These are phyloP conservation scores for Candida anutae DNA, from an alignment of 1,139 yeast species.

Conservation along the genomic window DNA sequence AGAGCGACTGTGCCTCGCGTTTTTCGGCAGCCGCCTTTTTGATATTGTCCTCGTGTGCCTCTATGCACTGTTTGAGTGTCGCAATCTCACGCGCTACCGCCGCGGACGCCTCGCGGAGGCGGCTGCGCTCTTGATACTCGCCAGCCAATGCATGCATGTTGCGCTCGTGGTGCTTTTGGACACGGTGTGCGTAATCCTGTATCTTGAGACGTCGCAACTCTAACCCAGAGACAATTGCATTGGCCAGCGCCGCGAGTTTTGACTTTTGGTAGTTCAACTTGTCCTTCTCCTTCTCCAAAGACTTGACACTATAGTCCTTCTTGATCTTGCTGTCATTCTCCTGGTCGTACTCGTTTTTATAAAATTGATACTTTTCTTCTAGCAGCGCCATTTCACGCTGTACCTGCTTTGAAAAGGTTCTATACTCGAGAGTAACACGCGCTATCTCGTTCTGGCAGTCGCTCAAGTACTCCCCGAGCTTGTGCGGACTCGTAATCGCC, in stretches of 20 bases:
- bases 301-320: constrained; percentile 26
- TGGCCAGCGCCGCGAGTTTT: constrained; percentile 23
- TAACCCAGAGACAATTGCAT: constrained; percentile 14
- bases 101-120: constrained; percentile 11
- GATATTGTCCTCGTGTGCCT: constrained; percentile 18
- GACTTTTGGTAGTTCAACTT: constrained; percentile 23
- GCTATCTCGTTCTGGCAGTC: constrained; percentile 24
- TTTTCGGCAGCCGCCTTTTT: constrained; percentile 18
- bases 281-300: constrained; percentile 27
- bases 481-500: constrained; percentile 6
- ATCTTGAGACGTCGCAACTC: constrained; percentile 14
- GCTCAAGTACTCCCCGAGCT: constrained; percentile 17
- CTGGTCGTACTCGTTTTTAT: constrained; percentile 23
- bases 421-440: constrained; percentile 19
- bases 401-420: constrained; percentile 12
- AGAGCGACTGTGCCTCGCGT: constrained; percentile 14
- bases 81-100: constrained; percentile 8
- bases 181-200: constrained; percentile 15
- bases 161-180: constrained; percentile 20
- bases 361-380: constrained; percentile 12
- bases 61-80: constrained; percentile 13
- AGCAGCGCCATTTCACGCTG: constrained; percentile 18
- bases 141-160: constrained; percentile 13
- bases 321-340: constrained; percentile 23
- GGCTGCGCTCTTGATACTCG: constrained; percentile 17